Base-by-base conservation (phyloP, 2,329 filamentous ascomycete species). In the Nemania sp. region DNA sequence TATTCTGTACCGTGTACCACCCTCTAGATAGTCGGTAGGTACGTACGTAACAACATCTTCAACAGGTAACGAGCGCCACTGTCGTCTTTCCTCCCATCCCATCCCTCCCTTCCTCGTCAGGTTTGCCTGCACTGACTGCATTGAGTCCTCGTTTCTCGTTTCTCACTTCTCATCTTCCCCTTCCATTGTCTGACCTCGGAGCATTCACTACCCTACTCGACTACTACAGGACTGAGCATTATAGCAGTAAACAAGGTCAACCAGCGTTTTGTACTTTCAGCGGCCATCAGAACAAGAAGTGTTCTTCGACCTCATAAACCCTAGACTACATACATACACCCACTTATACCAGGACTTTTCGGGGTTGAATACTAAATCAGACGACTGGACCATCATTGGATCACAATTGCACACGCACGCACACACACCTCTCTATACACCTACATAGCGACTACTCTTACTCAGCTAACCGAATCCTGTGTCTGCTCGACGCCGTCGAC, bases 381-480 rank as follows among this genome's bases (percentile, higher is more conserved):
- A 47, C 45, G 54, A 58, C 45, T 13, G n/a, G 32, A n/a, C 49
- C 52, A 39, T 49, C 49, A 48, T 56, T 40, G 29, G 13, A 51
- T 43, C 21, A 39, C 46, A 17, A 40, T 25, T 40, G 55, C 43
- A 53, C 40, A 53, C 21, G 40, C 37, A 20, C 45, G 34, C 45
- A 49, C 35, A 46, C 46, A 47, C 56, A 34, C 46, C 18, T 17
- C 48, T 35, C 42, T 45, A 49, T 15, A 47, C 21, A 47, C 45
- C 13, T 17, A 29, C 45, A 49, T 29, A 37, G 43, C 51, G 47
- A 61, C 58, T 57, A 60, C 46, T 49, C 60, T 57, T 61, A 53
- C 63, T 63, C 65, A 68, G 68, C 69, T 68, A 68, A 52, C 67
- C 64, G 61, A 65, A 51, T 62, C 57, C 56, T 63, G 49, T 54